Base-by-base conservation (phyloP, 2,329 filamentous ascomycete genomes). In the Amesomyces nigricolor region DNA sequence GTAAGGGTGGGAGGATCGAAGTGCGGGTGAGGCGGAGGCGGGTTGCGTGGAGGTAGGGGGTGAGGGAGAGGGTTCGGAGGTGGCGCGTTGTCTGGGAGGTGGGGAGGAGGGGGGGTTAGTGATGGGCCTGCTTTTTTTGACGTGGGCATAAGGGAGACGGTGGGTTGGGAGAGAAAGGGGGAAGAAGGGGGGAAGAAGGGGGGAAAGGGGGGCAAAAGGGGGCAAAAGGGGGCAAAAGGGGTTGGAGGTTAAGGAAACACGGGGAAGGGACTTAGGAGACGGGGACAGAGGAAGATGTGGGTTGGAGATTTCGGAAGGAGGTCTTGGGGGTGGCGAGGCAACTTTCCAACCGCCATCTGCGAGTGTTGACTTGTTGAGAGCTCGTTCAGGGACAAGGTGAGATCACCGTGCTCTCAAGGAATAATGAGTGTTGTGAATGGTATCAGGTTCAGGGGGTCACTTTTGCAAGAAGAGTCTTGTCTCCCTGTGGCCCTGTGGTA, bases 31-130 rank as follows among this genome's bases (percentile, higher is more conserved):
- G 77, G 48, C 78, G 82, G 17, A 87, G 78, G 46, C 86, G 84
- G 60, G 78, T 74, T 51, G 73, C 73, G 66, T 88, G 86, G 14
- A 89, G 72, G 53, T 87, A 75, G n/a, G 85, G 86, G 42, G 84
- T 77, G 43, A 82, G 74, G 22, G 82, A 83, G 47, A 89, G 76
- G 43, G 70, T 67, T 60, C 85, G 82, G 50, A 89, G 75, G 57
- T 78, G 78, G 65, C 80, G 85, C 58, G 76, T 85, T 39, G 79
- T 80, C 83, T 86, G 66, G 53, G 40, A 29, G 26, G 42, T 4
- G 45, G 51, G 43, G 54, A 22, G 11, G 57, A n/a, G 44, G 35
- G 13, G 11, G 37, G 10, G 40, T 49, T 44, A 26, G 19, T 5
- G 22, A 26, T 42, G 6, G n/a, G n/a, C n/a, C n/a, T n/a, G n/a